Conservation (phyloP, 768 basidiomycete genomes). For the Tremella mesenterica region DNA sequence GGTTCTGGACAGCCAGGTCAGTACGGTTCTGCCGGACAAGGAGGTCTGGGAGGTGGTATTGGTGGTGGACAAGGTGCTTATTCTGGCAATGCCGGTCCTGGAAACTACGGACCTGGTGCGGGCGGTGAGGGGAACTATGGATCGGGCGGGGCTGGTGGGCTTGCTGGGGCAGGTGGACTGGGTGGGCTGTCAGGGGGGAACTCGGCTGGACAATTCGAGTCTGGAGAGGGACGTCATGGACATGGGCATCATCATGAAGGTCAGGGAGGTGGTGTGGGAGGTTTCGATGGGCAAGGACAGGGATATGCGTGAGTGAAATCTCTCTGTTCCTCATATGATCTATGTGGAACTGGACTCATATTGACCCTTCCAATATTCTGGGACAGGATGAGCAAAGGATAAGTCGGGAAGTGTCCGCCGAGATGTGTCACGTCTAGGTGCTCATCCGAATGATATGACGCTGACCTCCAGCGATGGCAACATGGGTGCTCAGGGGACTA, state of each 20-base stretch:
- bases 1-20: slow-evolving; percentile 1
- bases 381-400: no score
- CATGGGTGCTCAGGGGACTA: no score
- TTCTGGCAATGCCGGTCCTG: background rate
- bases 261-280: background rate
- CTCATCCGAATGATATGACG: background rate
- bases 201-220: no score
- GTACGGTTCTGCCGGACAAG: background rate
- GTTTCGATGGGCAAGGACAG: background rate
- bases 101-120: background rate
- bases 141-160: background rate
- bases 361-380: no score
- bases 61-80: slow-evolving; percentile 2
- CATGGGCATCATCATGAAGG: background rate
- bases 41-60: background rate
- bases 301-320: slow-evolving; percentile 1
- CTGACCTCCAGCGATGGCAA: background rate
- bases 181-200: background rate
- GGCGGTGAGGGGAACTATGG: background rate
- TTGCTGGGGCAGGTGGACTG: background rate
- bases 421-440: background rate
- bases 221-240: background rate
- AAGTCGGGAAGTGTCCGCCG: no score
- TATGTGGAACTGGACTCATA: no score
- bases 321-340: no score